Base-by-base conservation (phyloP, 139 green algal species). In the Deuterostichococcus epilithicus region DNA sequence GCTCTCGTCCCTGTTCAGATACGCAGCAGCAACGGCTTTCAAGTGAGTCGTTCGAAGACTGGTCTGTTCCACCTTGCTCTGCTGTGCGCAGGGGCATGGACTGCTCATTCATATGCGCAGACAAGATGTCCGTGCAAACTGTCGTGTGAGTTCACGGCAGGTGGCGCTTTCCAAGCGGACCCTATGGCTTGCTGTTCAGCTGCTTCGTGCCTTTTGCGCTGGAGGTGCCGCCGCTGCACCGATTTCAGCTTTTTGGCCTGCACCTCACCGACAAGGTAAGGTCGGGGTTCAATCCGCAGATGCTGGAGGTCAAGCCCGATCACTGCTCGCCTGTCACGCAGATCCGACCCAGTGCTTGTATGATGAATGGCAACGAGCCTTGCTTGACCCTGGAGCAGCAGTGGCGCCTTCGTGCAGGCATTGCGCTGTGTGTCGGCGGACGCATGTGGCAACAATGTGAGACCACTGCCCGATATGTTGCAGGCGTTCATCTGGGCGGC, bases 231-330 rank as follows among this genome's bases (percentile, higher is more conserved):
- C 42, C 84, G 44, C 72, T 77, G 3, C 77, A 68, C 33, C 76
- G 75, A 63, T 88, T 93, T 70, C 73, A 45, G 6, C 47, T 92
- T 15, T 74, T 88, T 60, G 88, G 87, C 22, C 76, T 83, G 28
- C 73, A 37, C 25, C 63, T 89, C 35, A 90, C 81, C 32, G 87
- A 92, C 71, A 92, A 92, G 85, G 88, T 89, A 68, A 52, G 71
- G n/a, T n/a, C n/a, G n/a, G n/a, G n/a, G n/a, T n/a, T n/a, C n/a
- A n/a, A n/a, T n/a, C n/a, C n/a, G n/a, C n/a, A n/a, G n/a, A n/a
- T n/a, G n/a, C n/a, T n/a, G n/a, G n/a, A n/a, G n/a, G n/a, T n/a
- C n/a, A n/a, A n/a, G n/a, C n/a, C n/a, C n/a, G n/a, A n/a, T n/a
- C n/a, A n/a, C n/a, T n/a, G n/a, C n/a, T n/a, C n/a, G n/a, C n/a